phyloP scores from a whole-genome alignment of 148 eudicot species.

The Diospyros kaki region DNA sequence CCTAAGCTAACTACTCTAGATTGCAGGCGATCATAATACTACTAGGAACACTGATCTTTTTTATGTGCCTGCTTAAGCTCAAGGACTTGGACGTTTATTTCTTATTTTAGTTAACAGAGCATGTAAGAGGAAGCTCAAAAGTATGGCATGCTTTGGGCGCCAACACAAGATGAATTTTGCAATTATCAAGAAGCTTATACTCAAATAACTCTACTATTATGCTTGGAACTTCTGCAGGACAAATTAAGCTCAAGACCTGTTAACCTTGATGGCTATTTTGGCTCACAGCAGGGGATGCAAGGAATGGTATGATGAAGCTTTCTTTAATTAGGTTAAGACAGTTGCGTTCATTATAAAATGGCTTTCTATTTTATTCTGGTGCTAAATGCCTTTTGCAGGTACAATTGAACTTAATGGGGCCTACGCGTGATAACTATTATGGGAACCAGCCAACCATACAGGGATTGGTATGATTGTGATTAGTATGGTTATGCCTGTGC shows the following conservation, averaged over 20 bases:
- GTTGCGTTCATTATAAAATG: neutral
- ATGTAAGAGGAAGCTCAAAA: neutral
- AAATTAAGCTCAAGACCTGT: constrained; percentile 65
- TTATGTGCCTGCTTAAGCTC: neutral
- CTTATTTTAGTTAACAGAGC: neutral
- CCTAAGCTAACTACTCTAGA: constrained; percentile 1
- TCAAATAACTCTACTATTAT: neutral
- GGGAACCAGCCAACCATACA: constrained; percentile 71
- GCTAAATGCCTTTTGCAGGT: constrained; percentile 39
- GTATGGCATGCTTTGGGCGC: neutral
- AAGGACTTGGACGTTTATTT: neutral
- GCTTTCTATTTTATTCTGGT: neutral
- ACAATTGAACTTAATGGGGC: constrained; percentile 89
- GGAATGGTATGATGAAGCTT: constrained; percentile 68
- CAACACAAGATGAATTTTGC: neutral
- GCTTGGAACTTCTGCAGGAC: constrained; percentile 46
- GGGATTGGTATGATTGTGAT: constrained; percentile 62
- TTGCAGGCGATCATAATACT: neutral
- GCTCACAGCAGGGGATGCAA: constrained; percentile 63
- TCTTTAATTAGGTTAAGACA: constrained; percentile 6
- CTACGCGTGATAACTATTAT: constrained; percentile 73
- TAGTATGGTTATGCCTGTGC: neutral
- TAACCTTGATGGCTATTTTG: constrained; percentile 74
- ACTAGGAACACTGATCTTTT: neutral
- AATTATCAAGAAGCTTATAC: neutral